phyloP scores from a whole-genome alignment of 1,284 basidiomycete genomes.

The Ceratorhiza oryzae-sativae region DNA sequence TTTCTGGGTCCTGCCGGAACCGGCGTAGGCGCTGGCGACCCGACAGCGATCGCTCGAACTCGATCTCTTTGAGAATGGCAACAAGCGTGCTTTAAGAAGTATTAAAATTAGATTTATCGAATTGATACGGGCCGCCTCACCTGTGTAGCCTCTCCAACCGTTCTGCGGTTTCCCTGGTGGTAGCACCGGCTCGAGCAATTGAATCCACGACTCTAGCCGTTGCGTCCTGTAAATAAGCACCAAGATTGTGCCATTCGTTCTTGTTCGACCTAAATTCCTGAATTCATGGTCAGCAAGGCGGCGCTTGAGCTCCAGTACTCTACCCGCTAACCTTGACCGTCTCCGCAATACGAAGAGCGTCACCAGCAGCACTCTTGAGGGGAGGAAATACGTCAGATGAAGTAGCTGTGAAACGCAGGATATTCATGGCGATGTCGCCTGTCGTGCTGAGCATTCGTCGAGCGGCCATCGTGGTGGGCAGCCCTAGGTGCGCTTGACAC shows the following conservation, averaged over 20 bases:
- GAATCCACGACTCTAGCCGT: neutral
- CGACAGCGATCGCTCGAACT: neutral
- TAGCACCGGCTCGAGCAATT: neutral
- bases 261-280: conserved; percentile 3
- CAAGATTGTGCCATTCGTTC: neutral
- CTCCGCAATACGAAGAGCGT: neutral
- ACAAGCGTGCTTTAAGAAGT: neutral
- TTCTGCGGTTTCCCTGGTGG: neutral
- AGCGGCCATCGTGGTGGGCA: neutral
- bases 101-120: too few relatives aligned
- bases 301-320: neutral
- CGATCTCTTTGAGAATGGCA: neutral
- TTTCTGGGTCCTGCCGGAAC: neutral
- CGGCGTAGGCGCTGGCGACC: neutral
- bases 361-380: neutral
- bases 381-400: conserved; percentile 7
- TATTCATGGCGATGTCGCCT: neutral
- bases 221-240: neutral
- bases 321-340: neutral
- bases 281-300: neutral
- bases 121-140: neutral
- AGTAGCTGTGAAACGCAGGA: neutral
- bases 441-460: neutral
- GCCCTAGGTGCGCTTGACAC: too few relatives aligned
- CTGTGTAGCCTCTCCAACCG: neutral